phyloP scores from a whole-genome alignment of 2,329 filamentous ascomycete species.

The Pseudogymnoascus sp. region DNA sequence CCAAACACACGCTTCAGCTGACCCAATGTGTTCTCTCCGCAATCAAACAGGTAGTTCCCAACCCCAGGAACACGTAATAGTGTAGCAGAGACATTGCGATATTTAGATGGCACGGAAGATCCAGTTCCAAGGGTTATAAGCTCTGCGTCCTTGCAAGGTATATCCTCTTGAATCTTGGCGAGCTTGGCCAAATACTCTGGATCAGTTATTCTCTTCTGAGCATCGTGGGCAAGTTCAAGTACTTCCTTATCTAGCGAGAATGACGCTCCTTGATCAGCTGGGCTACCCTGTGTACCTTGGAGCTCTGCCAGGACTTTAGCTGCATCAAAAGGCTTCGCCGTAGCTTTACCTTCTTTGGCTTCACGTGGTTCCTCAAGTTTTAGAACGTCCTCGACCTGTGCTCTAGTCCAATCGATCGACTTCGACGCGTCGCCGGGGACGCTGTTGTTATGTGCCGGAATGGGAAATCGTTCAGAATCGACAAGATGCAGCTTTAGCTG shows the following conservation, averaged over 20 bases:
- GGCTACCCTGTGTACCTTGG: conserved; percentile 15
- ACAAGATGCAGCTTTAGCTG: conserved; percentile 62
- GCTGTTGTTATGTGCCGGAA: conserved; percentile 57
- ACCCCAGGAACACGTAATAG: conserved; percentile 73
- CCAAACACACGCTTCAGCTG: conserved; percentile 71
- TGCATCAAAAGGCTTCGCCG: conserved; percentile 36
- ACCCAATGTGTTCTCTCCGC: conserved; percentile 84
- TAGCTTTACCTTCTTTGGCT: neutral
- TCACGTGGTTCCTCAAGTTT: conserved; percentile 16
- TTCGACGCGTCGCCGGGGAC: neutral
- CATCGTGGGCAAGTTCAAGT: conserved; percentile 43
- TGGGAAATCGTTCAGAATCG: conserved; percentile 63
- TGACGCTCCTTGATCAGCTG: conserved; percentile 11
- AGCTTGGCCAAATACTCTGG: conserved; percentile 41
- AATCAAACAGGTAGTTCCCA: conserved; percentile 87
- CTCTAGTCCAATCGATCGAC: conserved; percentile 1
- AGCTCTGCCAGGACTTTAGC: conserved; percentile 33
- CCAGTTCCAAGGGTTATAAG: conserved; percentile 86
- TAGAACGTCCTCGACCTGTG: conserved; percentile 12
- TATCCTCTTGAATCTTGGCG: conserved; percentile 47
- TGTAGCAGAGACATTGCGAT: conserved; percentile 89
- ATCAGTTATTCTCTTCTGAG: conserved; percentile 32
- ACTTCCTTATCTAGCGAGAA: conserved; percentile 35
- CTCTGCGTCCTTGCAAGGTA: conserved; percentile 69
- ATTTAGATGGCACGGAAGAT: conserved; percentile 81